phyloP scores from a whole-genome alignment of 352 stramenopile genomes.

The Phytophthora palmivora region DNA sequence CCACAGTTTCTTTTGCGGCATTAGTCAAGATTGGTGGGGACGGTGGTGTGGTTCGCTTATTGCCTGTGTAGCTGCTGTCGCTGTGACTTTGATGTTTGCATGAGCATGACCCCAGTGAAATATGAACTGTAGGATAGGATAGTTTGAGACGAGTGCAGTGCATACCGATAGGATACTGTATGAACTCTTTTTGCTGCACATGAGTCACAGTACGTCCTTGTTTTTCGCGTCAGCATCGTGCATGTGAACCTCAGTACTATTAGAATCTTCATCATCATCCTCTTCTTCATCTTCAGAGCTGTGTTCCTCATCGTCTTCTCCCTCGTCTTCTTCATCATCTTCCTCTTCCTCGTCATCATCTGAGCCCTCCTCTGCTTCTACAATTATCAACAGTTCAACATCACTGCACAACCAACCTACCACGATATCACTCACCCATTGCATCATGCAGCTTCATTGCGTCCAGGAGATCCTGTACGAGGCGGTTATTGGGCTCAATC shows the following conservation, averaged over 20 bases:
- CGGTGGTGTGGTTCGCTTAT: constrained; percentile 32
- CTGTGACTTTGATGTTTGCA: constrained; percentile 24
- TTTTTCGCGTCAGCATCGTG: constrained; percentile 35
- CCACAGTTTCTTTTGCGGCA: constrained; percentile 13
- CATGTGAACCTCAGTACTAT: constrained; percentile 29
- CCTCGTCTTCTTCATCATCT: constrained; percentile 42
- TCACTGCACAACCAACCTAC: background rate
- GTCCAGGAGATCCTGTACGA: constrained; percentile 68
- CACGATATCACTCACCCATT: constrained; percentile 40
- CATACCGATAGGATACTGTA: constrained; percentile 7
- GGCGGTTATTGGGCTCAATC: constrained; percentile 62
- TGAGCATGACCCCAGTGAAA: constrained; percentile 8
- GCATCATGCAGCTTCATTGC: constrained; percentile 67
- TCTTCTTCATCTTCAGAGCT: constrained; percentile 22
- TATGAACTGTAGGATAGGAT: constrained; percentile 40
- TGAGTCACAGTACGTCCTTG: constrained; percentile 21
- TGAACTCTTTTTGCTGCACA: constrained; percentile 11
- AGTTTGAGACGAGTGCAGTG: constrained; percentile 8
- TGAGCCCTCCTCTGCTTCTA: constrained; percentile 41
- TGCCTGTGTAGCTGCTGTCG: constrained; percentile 22
- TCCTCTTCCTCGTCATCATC: constrained; percentile 38
- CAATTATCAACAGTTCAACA: background rate
- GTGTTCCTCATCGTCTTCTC: constrained; percentile 33
- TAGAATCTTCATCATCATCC: constrained; percentile 23
- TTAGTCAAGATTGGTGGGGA: constrained; percentile 20